Conservation (phyloP, 345 rosid genomes). For the Erucastrum elatum region DNA sequence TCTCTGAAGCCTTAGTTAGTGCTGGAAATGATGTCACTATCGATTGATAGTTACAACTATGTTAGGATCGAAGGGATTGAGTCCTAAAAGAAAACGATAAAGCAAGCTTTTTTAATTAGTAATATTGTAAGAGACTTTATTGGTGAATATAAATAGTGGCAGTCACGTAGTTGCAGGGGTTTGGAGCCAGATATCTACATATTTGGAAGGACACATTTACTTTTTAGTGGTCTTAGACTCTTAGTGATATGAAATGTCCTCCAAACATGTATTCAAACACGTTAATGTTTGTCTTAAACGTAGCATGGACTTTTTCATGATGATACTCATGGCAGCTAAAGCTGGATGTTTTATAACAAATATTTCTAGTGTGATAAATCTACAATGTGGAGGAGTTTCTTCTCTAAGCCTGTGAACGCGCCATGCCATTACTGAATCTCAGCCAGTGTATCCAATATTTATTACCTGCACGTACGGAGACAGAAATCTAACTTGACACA, state of each 20-base stretch:
- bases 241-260: neutral
- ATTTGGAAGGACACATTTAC: neutral
- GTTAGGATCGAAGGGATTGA: no score
- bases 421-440: constrained; percentile 77
- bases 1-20: neutral
- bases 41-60: no score
- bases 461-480: constrained; percentile 64
- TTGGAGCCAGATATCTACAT: neutral
- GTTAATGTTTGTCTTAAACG: no score
- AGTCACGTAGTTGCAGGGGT: neutral
- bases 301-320: no score
- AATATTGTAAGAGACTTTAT: no score
- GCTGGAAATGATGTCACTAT: no score
- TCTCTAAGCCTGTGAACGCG: constrained; percentile 81
- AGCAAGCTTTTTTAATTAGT: neutral
- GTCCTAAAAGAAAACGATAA: no score
- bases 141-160: neutral
- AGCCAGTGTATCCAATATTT: constrained; percentile 62
- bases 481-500: constrained; percentile 1
- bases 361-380: neutral
- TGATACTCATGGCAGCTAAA: constrained; percentile 4
- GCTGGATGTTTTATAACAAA: neutral
- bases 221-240: neutral
- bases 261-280: no score
- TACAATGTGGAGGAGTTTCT: constrained; percentile 54